Conservation (phyloP, 441 rosid species). For the Pelargonium fulgidum region DNA sequence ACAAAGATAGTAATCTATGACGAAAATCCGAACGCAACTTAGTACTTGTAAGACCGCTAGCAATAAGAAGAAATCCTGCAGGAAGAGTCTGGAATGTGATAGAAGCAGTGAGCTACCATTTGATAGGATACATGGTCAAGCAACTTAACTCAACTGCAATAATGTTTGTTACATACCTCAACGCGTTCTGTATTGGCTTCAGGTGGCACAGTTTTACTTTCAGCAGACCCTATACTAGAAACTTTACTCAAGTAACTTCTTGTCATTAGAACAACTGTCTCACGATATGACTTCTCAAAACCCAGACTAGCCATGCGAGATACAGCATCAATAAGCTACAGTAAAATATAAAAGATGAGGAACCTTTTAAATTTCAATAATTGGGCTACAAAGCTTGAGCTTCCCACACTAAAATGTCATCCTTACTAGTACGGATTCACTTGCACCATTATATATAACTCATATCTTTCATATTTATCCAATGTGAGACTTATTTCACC, state of each 20-base stretch:
- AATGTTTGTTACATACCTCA: slow-evolving; percentile 49
- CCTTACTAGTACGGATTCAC: too few species aligned
- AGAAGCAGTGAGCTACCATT: slow-evolving; percentile 47
- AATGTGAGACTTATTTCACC: too few species aligned
- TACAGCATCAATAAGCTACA: slow-evolving; percentile 98
- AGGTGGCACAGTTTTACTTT: slow-evolving; percentile 73
- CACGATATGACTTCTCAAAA: slow-evolving; percentile 95
- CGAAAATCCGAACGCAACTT: slow-evolving; percentile 90
- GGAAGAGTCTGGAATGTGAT: slow-evolving; percentile 90
- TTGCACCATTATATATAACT: too few species aligned
- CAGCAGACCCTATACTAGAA: slow-evolving; percentile 72
- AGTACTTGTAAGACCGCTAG: slow-evolving; percentile 59
- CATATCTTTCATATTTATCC: too few species aligned
- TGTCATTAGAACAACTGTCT: slow-evolving; percentile 96
- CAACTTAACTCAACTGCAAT: slow-evolving; percentile 13
- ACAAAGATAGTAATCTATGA: slow-evolving; percentile 87
- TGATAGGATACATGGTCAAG: slow-evolving; percentile 24
- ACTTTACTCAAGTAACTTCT: slow-evolving; percentile 84
- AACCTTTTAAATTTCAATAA: too few species aligned
- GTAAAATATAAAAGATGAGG: slow-evolving; percentile 19
- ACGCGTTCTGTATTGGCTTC: slow-evolving; percentile 86
- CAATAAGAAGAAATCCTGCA: slow-evolving; percentile 90
- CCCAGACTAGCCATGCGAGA: slow-evolving; percentile 95
- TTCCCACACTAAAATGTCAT: too few species aligned
- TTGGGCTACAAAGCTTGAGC: too few species aligned